Evolutionary conservation across 176 grass and related monocot species (phyloP), one percentile per base, ranked within the genome.

Genomic region (Carex myosuroides): DNA sequence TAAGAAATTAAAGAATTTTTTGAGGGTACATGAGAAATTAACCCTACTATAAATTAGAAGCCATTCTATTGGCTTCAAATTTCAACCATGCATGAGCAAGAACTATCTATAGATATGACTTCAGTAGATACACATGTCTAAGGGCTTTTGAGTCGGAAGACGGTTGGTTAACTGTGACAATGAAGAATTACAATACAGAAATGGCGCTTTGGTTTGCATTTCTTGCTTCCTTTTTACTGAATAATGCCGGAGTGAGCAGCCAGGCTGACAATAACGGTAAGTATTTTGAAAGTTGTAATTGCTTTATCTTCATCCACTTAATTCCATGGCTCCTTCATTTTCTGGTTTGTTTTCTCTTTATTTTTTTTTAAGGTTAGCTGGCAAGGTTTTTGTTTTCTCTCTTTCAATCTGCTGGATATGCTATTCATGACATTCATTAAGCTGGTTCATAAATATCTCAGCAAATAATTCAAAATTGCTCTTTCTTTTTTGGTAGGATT

Each of bases 401-500:
- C 9, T 48, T 48, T 48, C 46, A 10, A 48, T 48, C 44, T 48
- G 44, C 6, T 8, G 8, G 44, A 48, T 48, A 48, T 48, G 44
- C 44, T 48, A 48, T 48, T 48, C 44, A 48, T 10, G 44, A 48
- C 1, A 48, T 44, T 44, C 6, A 7, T 44, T 8, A 44, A 44
- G 7, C 42, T 44, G 42, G 7, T 44, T 44, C 1, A 6, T 44
- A 44, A 44, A 71, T 71, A 37, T 67, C 29, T 33, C 13, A 16
- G 30, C 29, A 71, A 12, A 21, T 71, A 46, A 44, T 9, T 71
- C 1, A 0, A 46, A 3, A 70, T 22, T 53, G 8, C 20, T 52
- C 20, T 26, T 52, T 35, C 8, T 4, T 3, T 12, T 22, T 41
- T 82, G 13, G 14, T 32, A 82, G 80, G 86, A 78, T 94, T 92